These are phyloP conservation scores for Arachis monticola DNA, from an alignment of 331 rosid genomes.

Conservation along the genomic window DNA sequence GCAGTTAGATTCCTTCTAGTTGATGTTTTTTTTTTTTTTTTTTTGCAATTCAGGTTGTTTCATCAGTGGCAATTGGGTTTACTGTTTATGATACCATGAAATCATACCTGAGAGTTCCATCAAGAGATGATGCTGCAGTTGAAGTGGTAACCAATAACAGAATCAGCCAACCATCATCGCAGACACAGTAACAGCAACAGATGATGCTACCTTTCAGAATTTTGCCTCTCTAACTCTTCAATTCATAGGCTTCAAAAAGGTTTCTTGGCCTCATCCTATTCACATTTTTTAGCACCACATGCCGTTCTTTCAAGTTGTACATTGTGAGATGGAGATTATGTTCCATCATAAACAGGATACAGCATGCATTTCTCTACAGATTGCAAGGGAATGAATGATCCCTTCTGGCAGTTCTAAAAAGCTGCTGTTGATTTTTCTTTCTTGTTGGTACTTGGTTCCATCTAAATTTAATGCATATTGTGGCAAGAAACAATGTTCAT, in stretches of 20 bases:
- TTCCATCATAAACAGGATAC: conserved; percentile 22
- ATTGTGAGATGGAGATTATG: conserved; percentile 36
- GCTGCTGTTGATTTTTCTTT: too few relatives aligned
- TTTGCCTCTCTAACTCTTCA: conserved; percentile 17
- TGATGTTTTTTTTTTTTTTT: background rate
- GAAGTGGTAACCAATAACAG: conserved; percentile 61
- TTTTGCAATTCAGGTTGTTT: conserved; percentile 76
- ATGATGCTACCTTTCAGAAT: conserved; percentile 6
- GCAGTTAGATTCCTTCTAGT: background rate
- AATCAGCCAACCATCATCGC: conserved; percentile 53
- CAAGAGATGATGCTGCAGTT: conserved; percentile 73
- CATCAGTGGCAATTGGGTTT: conserved; percentile 94
- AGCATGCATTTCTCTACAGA: conserved; percentile 34
- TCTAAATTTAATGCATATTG: too few relatives aligned
- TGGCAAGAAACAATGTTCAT: too few relatives aligned
- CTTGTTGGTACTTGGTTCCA: too few relatives aligned
- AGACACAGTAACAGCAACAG: conserved; percentile 40
- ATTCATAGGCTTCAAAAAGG: conserved; percentile 38
- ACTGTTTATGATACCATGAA: conserved; percentile 93
- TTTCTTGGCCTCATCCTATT: conserved; percentile 34
- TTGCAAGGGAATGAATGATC: conserved; percentile 22
- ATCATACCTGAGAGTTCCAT: conserved; percentile 71
- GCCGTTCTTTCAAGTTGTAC: conserved; percentile 63
- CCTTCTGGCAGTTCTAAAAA: background rate
- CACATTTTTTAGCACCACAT: conserved; percentile 46